Conservation (phyloP, 2,329 filamentous ascomycete genomes). For the Phaeosphaeria sp. region DNA sequence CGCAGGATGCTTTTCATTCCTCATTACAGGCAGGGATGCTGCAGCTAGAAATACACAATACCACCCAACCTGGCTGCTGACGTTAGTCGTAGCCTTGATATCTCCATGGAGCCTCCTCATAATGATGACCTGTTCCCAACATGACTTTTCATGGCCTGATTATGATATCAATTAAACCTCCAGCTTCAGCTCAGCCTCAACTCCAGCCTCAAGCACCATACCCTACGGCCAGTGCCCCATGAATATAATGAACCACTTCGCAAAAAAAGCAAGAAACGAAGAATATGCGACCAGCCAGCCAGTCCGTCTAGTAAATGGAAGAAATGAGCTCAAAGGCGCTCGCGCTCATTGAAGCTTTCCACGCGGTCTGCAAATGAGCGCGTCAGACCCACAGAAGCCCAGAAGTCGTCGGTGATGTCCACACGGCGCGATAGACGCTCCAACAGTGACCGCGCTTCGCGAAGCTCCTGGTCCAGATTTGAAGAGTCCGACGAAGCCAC, state of each 20-base stretch:
- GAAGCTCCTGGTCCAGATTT: slow-evolving; percentile 53
- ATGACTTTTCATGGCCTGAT: slow-evolving; percentile 9
- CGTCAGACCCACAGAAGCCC: slow-evolving; percentile 59
- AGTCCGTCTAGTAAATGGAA: not conserved
- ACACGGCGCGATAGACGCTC: slow-evolving; percentile 72
- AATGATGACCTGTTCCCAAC: slow-evolving; percentile 1
- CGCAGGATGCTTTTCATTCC: slow-evolving; percentile 13
- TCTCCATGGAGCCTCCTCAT: not conserved
- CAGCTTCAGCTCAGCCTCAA: too few relatives aligned
- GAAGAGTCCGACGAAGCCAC: slow-evolving; percentile 8
- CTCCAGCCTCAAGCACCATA: not conserved
- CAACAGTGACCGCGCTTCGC: slow-evolving; percentile 75
- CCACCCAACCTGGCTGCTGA: not conserved
- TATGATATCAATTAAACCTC: not conserved
- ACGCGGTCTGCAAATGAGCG: slow-evolving; percentile 44
- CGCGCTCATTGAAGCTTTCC: slow-evolving; percentile 42
- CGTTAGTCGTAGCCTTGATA: not conserved
- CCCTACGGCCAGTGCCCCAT: not conserved
- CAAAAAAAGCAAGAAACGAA: not conserved
- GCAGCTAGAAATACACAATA: slow-evolving; percentile 5
- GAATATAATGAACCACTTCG: not conserved
- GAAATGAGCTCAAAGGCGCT: slow-evolving; percentile 27
- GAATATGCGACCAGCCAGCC: slow-evolving; percentile 10
- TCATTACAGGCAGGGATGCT: not conserved
- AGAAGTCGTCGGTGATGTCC: slow-evolving; percentile 84